These are phyloP conservation scores for Xylaria digitata DNA, from an alignment of 2,329 filamentous ascomycete genomes.

Conservation along the genomic window DNA sequence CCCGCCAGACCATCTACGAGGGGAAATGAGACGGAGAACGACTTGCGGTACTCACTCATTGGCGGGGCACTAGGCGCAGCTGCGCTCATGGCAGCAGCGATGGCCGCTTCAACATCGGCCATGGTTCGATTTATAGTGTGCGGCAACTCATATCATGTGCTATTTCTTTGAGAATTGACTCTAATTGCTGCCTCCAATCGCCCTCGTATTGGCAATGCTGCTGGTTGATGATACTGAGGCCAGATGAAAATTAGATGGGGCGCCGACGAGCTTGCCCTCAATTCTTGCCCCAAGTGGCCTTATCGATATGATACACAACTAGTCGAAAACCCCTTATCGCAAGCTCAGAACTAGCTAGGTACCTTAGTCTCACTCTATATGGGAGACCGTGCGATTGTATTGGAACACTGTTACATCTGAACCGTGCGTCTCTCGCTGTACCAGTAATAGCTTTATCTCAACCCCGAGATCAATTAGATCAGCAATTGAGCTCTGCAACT, in stretches of 20 bases:
- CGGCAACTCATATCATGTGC: slow-evolving; percentile 31
- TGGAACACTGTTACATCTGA: no score
- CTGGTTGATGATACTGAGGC: slow-evolving; percentile 35
- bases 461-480: no score
- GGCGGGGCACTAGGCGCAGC: slow-evolving; percentile 38
- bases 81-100: slow-evolving; percentile 48
- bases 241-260: slow-evolving; percentile 46
- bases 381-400: no score
- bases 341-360: slow-evolving; percentile 22
- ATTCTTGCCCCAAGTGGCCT: slow-evolving; percentile 47
- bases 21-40: background rate
- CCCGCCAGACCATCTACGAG: background rate
- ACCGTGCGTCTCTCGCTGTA: no score
- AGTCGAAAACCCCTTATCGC: slow-evolving; percentile 23
- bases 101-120: slow-evolving; percentile 49
- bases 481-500: no score
- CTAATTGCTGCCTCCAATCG: slow-evolving; percentile 14
- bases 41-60: slow-evolving; percentile 39
- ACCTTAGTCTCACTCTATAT: no score
- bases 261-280: slow-evolving; percentile 48
- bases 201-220: slow-evolving; percentile 16
- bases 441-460: no score
- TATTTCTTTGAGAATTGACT: slow-evolving; percentile 17
- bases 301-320: slow-evolving; percentile 48
- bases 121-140: slow-evolving; percentile 40